Base-by-base conservation (phyloP, 331 rosid genomes). In the Arachis monticola region DNA sequence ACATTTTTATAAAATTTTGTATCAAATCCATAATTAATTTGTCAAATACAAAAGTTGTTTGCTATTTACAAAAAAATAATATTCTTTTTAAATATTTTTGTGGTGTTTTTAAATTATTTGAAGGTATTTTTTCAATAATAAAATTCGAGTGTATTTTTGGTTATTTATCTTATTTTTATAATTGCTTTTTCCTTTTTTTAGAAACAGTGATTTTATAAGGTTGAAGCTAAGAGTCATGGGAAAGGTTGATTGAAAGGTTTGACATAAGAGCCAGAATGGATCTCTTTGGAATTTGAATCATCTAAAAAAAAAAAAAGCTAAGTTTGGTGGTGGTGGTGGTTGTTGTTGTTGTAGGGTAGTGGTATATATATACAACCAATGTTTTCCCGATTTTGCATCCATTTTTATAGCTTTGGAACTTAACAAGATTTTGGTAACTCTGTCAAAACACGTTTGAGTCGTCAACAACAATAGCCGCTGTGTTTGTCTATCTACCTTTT, bases 211-310 rank as follows among this genome's bases (percentile, higher is more conserved):
- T 27, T 27, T 27, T 27, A 27, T 27, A 27, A 27, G 30, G 30
- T 27, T 27, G 30, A 27, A 27, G 30, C 30, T 27, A 27, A 27
- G 30, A 27, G 30, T 27, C 30, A 27, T 27, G 30, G 30, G 30
- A 27, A 1, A 64, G 22, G 44, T 1, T 31, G 64, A 69, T 10
- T 69, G 56, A 70, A 69, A 6, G 72, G 3, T 35, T 48, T 38
- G 41, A 38, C 5, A 38, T 4, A 38, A 5, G 41, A 17, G 53
- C n/a, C 72, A 72, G 72, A 77, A 72, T 65, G 76, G 79, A 67
- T 77, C 51, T 81, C 79, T 77, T 81, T 60, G 85, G 82, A 81
- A 77, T 67, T 81, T 81, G 82, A 72, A 62, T 72, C 85, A 51
- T 46, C 67, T 40, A 75, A 60, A 67, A 70, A n/a, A 56, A 30